phyloP scores from a whole-genome alignment of 2,329 filamentous ascomycete species.

The Beauveria bassiana region DNA sequence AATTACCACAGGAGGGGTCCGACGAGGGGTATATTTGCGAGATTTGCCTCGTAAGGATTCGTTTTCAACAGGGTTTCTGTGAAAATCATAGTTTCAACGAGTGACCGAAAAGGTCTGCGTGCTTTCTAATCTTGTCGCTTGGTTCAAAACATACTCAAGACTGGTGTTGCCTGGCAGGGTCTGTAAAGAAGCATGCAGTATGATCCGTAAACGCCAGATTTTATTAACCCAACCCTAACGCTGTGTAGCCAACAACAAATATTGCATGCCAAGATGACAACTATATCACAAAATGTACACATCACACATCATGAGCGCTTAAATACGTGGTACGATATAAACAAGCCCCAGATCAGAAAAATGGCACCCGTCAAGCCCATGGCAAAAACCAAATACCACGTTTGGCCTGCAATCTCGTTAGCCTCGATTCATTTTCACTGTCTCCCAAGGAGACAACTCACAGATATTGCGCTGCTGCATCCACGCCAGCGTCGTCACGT shows the following conservation, averaged over 20 bases:
- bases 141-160: too few relatives aligned
- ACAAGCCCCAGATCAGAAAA: slow-evolving; percentile 60
- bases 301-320: slow-evolving; percentile 26
- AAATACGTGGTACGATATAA: slow-evolving; percentile 61
- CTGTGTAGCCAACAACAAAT: background rate
- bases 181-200: too few relatives aligned
- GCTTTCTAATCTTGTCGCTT: too few relatives aligned
- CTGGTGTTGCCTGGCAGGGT: background rate
- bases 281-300: background rate
- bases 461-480: slow-evolving; percentile 57
- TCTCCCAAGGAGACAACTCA: slow-evolving; percentile 23
- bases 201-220: background rate
- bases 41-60: background rate
- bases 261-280: background rate
- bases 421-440: background rate
- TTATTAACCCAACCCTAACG: background rate
- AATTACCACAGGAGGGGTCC: background rate
- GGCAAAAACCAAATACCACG: slow-evolving; percentile 58
- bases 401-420: slow-evolving; percentile 38
- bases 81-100: too few relatives aligned
- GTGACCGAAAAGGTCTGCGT: too few relatives aligned
- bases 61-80: background rate
- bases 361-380: slow-evolving; percentile 52
- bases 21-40: background rate
- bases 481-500: slow-evolving; percentile 51